Evolutionary conservation across 1,284 basidiomycete genomes (phyloP), one percentile per base, ranked within the genome.

Genomic region (Volvariella volvacea): DNA sequence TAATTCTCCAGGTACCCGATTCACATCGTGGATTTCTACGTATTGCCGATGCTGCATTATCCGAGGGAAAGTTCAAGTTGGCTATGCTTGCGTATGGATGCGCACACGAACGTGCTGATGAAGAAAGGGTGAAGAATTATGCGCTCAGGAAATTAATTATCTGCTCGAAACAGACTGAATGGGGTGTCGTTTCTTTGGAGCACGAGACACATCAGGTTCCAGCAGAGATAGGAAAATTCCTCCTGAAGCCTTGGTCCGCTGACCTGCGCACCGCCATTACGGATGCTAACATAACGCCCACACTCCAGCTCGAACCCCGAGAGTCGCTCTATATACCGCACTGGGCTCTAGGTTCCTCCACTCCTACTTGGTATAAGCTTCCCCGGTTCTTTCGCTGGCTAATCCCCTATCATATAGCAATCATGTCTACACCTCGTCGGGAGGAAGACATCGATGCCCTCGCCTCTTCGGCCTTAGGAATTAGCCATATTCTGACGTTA

Each of bases 331-430:
- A 50, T 49, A 56, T 75, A 21, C 69, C 70, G 17, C 43, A 34
- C n/a, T 32, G 39, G 1, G 15, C n/a, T 7, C n/a, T 15, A 4
- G 14, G 7, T 15, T 6, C n/a, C 34, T 36, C n/a, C 6, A 15
- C 7, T 20, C 34, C 6, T 15, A 36, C 34, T 6, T 67, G 62
- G 30, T 63, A 63, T 50, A 70, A 65, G 48, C 60, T 80, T 2
- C 76, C 76, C 22, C 69, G 78, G 3, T 78, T 75, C 59, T 80
- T 81, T 55, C 67, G 77, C 4, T 81, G 78, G 78, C 63, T 83
- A 8, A 62, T 80, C 28, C 78, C 79, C 4, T 74, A 69, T 52
- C 68, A 73, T 39, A 50, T 82, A 16, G 78, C 78, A 2, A 65
- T 78, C 34, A 79, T 80, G 74, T 80, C 78, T 0, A 79, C 75